Percentiles rank a stretch among this genome's conserved stretches.
Conservation (phyloP, 73 alveolate species). For the Tetrahymena elliotti region DNA sequence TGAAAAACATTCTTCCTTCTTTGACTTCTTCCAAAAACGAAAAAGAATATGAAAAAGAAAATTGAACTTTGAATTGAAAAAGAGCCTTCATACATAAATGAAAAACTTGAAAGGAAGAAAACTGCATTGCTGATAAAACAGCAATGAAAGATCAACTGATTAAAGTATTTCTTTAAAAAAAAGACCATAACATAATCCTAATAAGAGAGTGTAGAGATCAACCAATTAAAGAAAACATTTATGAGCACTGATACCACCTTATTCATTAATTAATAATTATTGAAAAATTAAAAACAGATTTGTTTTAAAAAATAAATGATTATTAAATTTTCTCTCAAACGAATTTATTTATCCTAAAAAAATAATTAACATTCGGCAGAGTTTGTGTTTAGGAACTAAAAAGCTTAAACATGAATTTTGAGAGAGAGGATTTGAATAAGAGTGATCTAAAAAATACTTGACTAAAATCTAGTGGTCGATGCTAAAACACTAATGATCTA, state of each 20-base stretch:
- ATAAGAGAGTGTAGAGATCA: neutral
- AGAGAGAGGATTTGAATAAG: neutral
- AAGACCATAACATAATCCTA: neutral
- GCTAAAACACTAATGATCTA: neutral
- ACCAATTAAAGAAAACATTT: neutral
- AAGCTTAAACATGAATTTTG: neutral
- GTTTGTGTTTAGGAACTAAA: neutral
- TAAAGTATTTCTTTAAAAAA: neutral
- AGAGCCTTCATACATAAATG: neutral
- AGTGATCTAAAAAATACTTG: neutral
- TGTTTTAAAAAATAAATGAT: neutral
- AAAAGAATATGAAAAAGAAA: neutral
- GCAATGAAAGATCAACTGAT: neutral
- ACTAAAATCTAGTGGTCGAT: neutral
- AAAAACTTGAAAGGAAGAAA: neutral
- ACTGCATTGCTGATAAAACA: neutral
- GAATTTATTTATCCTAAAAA: neutral
- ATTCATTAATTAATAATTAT: neutral
- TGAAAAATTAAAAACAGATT: neutral
- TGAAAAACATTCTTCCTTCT: neutral
- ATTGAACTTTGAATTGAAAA: neutral
- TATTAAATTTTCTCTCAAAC: neutral
- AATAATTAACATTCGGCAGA: neutral
- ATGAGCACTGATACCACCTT: neutral
- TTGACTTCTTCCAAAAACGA: neutral